Base-by-base conservation (phyloP, 192 early-diverging fungal species). In the Coemansia reversa region DNA sequence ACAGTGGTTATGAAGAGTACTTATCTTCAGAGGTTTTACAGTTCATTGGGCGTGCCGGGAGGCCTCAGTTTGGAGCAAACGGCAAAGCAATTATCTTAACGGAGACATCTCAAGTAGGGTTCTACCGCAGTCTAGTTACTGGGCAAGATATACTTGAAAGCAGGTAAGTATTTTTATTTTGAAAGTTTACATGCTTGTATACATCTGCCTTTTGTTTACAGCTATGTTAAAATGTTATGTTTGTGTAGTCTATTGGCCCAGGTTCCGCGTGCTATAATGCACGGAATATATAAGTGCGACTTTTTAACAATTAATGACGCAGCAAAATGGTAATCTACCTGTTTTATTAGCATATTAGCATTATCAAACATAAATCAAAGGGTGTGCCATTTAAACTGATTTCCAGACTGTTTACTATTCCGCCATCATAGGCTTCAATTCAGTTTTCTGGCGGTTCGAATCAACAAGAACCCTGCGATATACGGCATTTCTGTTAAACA, bases 21-120 rank as follows among this genome's bases (percentile, higher is more conserved):
- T 77, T 82, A 5, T 75, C 85, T 22, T 54, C 88, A 4, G 90
- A 93, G 35, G 61, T 91, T 22, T 61, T 87, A 63, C 91, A 93
- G 74, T 90, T 91, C 84, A 83, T 93, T 33, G 91, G 91, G 7
- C 74, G 91, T 4, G 91, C 89, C 5, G 89, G 89, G 9, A 63
- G 91, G 22, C 88, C 90, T 0, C 86, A 90, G 76, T 91, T 91
- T 81, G 91, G 90, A 18, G 63, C 83, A 22, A 69, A 56, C 18
- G 91, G 89, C 11, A 76, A 79, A n/a, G 90, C 86, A 2, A 78
- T 91, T 9, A 86, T 92, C 53, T 72, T 92, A 63, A 88, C 88
- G 0, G 76, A 76, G 7, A 60, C 25, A 19, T 62, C 54, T 9
- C 80, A 75, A 48, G 58, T 58, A 11, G 20, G 66, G 11, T 76